Base-by-base conservation (phyloP, 2,329 filamentous ascomycete species). In the Pseudofabraea citricarpa region DNA sequence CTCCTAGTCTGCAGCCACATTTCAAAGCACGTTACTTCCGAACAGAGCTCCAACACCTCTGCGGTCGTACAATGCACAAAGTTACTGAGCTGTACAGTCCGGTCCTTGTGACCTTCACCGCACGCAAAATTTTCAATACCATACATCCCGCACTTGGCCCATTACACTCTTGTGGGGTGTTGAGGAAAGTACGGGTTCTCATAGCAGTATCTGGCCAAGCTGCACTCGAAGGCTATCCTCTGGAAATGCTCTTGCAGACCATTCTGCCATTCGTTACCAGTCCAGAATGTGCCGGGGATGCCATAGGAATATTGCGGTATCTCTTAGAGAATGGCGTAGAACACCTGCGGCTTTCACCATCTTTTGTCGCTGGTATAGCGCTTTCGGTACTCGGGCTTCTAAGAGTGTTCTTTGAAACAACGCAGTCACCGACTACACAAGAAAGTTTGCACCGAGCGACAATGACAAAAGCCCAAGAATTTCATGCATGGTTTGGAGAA, bases 201-300 rank as follows among this genome's bases (percentile, higher is more conserved):
- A 75, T 97, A 20, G 85, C 81, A 46, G 69, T 97, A 36, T 85
- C 89, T 20, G 90, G 89, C 0, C 62, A 78, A 1, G 73, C 82
- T 40, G 87, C 86, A n/a, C 71, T 85, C 19, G 70, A 79, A 31
- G 86, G 85, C 0, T 97, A 97, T 58, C 87, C 89, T 9, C 64
- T 96, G 12, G 88, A 98, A 62, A 93, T 96, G 87, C 73, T 95
- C 0, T 72, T 98, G 2, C 87, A 90, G 56, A 84, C 86, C 2
- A 72, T 95, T 16, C 76, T 85, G 8, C 81, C 82, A 0, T 94
- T 90, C 52, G 70, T 97, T 5, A 83, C 84, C 1, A 85, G 97
- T 53, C 75, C 83, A 0, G 85, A 94, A 58, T 97, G 91, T 63
- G 87, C 90, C 8, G 88, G 95, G 58, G 93, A 98, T 67, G 83